phyloP scores from a whole-genome alignment of 2,329 filamentous ascomycete species.

The Fusarium camptoceras region DNA sequence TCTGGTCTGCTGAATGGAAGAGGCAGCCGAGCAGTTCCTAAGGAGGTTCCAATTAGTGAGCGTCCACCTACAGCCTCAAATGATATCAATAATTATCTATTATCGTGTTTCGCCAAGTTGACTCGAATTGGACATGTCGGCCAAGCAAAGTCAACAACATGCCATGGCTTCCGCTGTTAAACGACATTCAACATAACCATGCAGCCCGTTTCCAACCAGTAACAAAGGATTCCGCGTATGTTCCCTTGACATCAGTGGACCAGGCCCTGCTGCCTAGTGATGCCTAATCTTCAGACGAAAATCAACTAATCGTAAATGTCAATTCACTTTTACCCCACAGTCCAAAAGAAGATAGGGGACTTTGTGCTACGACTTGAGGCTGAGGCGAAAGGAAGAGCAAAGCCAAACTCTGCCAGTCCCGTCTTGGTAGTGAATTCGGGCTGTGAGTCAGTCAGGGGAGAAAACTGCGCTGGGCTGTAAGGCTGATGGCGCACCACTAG shows the following conservation, averaged over 20 bases:
- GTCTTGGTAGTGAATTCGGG: constrained; percentile 1
- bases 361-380: constrained; percentile 8
- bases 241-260: background rate
- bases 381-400: background rate
- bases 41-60: background rate
- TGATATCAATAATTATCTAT: background rate
- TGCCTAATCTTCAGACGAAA: constrained; percentile 16
- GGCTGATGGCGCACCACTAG: constrained; percentile 17
- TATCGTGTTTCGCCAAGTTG: background rate
- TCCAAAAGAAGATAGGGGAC: background rate
- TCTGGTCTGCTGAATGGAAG: constrained; percentile 1
- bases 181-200: background rate
- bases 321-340: constrained; percentile 15
- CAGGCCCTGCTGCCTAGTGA: constrained; percentile 31
- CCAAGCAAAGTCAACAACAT: background rate
- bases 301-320: constrained; percentile 12
- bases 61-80: background rate
- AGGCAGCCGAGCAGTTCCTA: constrained; percentile 14
- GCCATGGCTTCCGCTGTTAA: background rate
- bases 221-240: background rate
- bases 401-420: background rate
- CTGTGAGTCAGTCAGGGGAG: constrained; percentile 29
- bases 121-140: no score
- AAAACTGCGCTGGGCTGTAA: constrained; percentile 5
- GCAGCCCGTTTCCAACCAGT: background rate